A percentile compares a stretch with the other conserved stretches of the same genome.
Conservation (phyloP, 192 early-diverging fungal species). For the Backusella morwellensis region DNA sequence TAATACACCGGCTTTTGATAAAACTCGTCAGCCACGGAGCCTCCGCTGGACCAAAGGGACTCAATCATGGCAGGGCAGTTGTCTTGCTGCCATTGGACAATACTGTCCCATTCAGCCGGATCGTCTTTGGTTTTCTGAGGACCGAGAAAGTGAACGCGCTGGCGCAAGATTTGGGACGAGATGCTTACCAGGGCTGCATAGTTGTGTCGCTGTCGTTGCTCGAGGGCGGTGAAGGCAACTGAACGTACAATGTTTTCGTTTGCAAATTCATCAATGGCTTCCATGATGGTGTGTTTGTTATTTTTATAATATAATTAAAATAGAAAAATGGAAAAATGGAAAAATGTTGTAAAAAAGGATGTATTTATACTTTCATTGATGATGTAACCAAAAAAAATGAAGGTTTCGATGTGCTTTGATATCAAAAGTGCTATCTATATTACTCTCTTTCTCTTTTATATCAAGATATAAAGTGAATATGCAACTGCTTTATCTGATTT, state of each 20-base stretch:
- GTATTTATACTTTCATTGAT: neutral
- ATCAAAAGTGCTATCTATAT: too few relatives aligned
- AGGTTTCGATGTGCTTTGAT: too few relatives aligned
- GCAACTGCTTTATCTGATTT: too few relatives aligned
- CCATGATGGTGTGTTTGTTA: slow-evolving; percentile 16
- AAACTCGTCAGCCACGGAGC: neutral
- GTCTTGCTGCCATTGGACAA: slow-evolving; percentile 40
- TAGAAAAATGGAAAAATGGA: neutral
- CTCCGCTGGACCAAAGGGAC: slow-evolving; percentile 17
- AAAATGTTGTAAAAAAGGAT: neutral
- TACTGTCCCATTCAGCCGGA: slow-evolving; percentile 11
- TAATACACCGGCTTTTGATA: slow-evolving; percentile 29
- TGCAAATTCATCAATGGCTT: slow-evolving; percentile 41
- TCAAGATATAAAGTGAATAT: too few relatives aligned
- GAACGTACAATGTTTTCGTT: slow-evolving; percentile 38
- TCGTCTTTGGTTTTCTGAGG: slow-evolving; percentile 4
- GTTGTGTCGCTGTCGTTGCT: slow-evolving; percentile 27
- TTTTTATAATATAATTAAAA: neutral
- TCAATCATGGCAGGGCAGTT: slow-evolving; percentile 25
- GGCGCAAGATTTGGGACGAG: slow-evolving; percentile 27
- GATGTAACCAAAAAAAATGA: neutral
- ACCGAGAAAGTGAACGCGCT: slow-evolving; percentile 25
- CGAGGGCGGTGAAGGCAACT: slow-evolving; percentile 30
- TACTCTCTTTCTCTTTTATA: too few relatives aligned
- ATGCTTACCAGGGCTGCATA: slow-evolving; percentile 25